These are phyloP conservation scores for Candolleomyces aberdarensis DNA, from an alignment of 768 basidiomycete species.

Conservation along the genomic window DNA sequence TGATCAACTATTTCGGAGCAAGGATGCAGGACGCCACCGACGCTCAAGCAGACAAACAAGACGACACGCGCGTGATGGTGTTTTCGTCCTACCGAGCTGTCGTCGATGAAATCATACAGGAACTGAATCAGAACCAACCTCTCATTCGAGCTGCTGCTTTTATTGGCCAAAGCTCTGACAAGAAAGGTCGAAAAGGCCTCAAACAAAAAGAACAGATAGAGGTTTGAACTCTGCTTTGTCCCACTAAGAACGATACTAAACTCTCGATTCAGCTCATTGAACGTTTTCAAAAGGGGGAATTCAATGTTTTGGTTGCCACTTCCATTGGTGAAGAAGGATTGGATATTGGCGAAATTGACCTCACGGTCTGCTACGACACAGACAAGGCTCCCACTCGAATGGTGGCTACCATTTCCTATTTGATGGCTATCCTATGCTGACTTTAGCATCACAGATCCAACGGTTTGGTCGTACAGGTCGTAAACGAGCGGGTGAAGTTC, in stretches of 20 bases:
- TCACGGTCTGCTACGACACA: slow-evolving; percentile 95
- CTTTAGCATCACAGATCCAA: slow-evolving; percentile 64
- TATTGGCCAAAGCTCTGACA: slow-evolving; percentile 87
- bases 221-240: slow-evolving; percentile 37
- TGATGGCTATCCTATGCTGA: slow-evolving; percentile 1
- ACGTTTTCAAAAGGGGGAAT: slow-evolving; percentile 82
- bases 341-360: slow-evolving; percentile 96
- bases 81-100: slow-evolving; percentile 89
- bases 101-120: slow-evolving; percentile 86
- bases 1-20: slow-evolving; percentile 77
- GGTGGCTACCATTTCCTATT: slow-evolving; percentile 40
- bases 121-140: slow-evolving; percentile 72
- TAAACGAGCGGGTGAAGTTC: slow-evolving; percentile 84
- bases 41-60: slow-evolving; percentile 23
- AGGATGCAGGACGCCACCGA: slow-evolving; percentile 40
- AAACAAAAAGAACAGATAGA: slow-evolving; percentile 90
- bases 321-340: slow-evolving; percentile 98
- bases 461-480: slow-evolving; percentile 94
- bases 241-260: slow-evolving; percentile 6
- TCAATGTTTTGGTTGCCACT: slow-evolving; percentile 92
- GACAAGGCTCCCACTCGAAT: slow-evolving; percentile 96
- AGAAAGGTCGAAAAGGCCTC: slow-evolving; percentile 82
- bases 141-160: slow-evolving; percentile 82
- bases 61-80: slow-evolving; percentile 86
- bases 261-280: slow-evolving; percentile 62